Percentiles rank a stretch among this genome's conserved stretches.
Conservation (phyloP, 177 flowering plant species). For the Telopea speciosissima region DNA sequence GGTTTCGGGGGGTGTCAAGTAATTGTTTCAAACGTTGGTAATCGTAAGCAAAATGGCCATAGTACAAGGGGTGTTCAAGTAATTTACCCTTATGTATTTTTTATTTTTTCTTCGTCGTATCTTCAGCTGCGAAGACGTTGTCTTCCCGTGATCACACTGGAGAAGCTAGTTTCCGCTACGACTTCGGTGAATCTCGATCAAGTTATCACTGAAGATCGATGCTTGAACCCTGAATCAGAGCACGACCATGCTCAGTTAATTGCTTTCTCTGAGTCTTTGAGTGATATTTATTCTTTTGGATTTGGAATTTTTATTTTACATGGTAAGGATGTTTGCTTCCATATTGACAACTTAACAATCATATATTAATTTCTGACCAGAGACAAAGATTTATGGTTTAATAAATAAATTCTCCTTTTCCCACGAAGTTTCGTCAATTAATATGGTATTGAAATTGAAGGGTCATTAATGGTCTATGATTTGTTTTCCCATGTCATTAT, state of each 20-base stretch:
- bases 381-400: slow-evolving; percentile 25
- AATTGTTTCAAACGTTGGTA: too few species aligned
- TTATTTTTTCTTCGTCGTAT: slow-evolving; percentile 6
- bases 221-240: slow-evolving; percentile 16
- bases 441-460: not conserved
- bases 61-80: too few species aligned
- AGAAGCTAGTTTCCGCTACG: slow-evolving; percentile 3
- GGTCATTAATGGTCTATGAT: not conserved
- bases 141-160: slow-evolving; percentile 5
- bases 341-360: slow-evolving; percentile 32
- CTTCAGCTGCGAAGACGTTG: slow-evolving; percentile 6
- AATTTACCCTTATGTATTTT: too few species aligned
- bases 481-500: not conserved
- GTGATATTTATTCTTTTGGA: slow-evolving; percentile 9
- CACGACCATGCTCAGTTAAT: slow-evolving; percentile 20
- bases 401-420: too few species aligned
- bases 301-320: slow-evolving; percentile 14
- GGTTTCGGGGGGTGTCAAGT: too few species aligned
- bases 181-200: slow-evolving; percentile 6
- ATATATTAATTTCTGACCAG: too few species aligned
- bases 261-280: slow-evolving; percentile 32
- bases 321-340: slow-evolving; percentile 25
- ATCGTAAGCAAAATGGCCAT: too few species aligned
- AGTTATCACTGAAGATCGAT: not conserved
- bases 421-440: not conserved